Evolutionary conservation across 306 rosid genomes (phyloP).

Genomic region (Glycine tomentella): DNA sequence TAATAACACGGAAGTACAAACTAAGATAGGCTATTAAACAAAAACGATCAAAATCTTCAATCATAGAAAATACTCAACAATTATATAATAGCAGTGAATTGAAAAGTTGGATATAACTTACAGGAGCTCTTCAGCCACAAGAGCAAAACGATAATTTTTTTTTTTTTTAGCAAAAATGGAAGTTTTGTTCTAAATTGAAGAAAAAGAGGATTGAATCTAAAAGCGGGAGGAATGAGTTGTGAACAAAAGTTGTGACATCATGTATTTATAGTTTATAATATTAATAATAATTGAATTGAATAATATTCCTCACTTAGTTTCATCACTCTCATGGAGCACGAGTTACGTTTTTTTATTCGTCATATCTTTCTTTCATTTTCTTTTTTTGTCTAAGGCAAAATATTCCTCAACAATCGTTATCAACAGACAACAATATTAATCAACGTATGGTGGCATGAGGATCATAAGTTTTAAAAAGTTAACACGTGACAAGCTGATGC

Average conservation of each 20-base stretch:
- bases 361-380: not conserved
- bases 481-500: not conserved
- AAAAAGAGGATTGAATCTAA: not conserved
- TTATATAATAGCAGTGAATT: not conserved
- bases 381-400: not conserved
- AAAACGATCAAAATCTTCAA: not conserved
- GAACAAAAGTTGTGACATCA: not conserved
- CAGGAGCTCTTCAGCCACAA: not conserved
- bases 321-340: conserved; percentile 44
- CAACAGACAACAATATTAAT: not conserved
- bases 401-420: not conserved
- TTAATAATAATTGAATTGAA: not conserved
- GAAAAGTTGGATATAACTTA: conserved; percentile 35
- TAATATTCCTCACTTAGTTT: not conserved
- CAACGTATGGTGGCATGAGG: not conserved
- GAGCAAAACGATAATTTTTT: not conserved
- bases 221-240: not conserved
- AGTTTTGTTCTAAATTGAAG: not conserved
- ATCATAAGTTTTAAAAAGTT: not conserved
- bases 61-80: not conserved
- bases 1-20: too few species aligned
- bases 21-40: not conserved
- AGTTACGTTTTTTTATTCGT: conserved; percentile 26
- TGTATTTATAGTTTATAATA: conserved; percentile 4
- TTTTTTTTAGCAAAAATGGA: conserved; percentile 13